Evolutionary conservation across 2,329 filamentous ascomycete species (phyloP), one percentile per base, ranked within the genome.

Genomic region (Biscogniauxia sp.): DNA sequence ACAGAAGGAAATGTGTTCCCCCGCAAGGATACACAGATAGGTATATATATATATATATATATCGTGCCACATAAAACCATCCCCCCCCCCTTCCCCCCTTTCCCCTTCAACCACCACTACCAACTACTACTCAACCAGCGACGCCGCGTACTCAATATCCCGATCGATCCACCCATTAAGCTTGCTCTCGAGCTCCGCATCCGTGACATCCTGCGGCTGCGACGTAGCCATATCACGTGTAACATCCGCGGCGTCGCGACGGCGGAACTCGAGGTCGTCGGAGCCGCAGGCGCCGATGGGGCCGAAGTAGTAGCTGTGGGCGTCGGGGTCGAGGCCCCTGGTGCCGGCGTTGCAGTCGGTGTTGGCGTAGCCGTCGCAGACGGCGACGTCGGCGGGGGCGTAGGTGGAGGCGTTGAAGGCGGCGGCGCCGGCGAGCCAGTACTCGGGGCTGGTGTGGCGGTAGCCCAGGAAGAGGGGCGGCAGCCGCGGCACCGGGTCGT

Each of bases 361-460:
- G 70, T 80, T 84, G 23, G 74, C 73, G 60, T 74, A 77, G 62
- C 84, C 84, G 15, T 71, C 60, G 75, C 84, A 87, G 23, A 81
- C 73, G 55, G 74, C 67, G 66, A 86, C 68, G 54, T 82, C 76
- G 4, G 54, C 58, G 32, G 78, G 63, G 5, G 66, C 62, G 67
- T 81, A 81, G 62, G 74, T 65, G 49, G 72, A 65, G 6, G 73
- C 75, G 55, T 64, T 69, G 17, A 71, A 64, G 2, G 56, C 56
- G 17, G 56, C 56, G 17, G 78, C 78, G 32, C 68, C 70, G 7
- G 76, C 71, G 41, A 89, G 77, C 81, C 84, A 91, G 75, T 87
- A 91, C 78, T 92, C 90, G 1, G 89, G 88, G 17, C 79, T 84
- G n/a, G 85, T 83, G 73, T 92, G 89, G 49, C 82, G 77, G 77